These are phyloP conservation scores for Breynia disticha DNA, from an alignment of 441 rosid genomes.

Conservation along the genomic window DNA sequence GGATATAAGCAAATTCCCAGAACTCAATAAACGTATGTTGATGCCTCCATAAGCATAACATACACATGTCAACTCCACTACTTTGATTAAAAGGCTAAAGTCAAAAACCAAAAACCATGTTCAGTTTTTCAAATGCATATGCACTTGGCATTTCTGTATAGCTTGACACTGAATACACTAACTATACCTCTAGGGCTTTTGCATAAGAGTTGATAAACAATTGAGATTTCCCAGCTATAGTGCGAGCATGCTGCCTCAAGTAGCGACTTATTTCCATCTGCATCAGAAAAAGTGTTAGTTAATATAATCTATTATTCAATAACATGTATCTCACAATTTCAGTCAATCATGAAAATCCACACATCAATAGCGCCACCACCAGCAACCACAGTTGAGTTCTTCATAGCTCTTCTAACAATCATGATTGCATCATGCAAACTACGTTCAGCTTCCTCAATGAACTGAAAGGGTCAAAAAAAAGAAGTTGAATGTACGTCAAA, in stretches of 20 bases:
- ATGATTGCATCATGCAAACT: slow-evolving; percentile 99
- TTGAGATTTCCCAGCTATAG: slow-evolving; percentile 94
- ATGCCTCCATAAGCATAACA: background rate
- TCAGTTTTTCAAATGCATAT: background rate
- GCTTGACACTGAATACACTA: background rate
- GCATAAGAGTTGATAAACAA: slow-evolving; percentile 95
- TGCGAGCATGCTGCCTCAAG: slow-evolving; percentile 91
- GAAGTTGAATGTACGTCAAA: slow-evolving; percentile 1
- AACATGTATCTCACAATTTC: background rate
- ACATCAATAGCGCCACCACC: slow-evolving; percentile 99
- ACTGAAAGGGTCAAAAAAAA: slow-evolving; percentile 31
- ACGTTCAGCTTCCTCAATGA: slow-evolving; percentile 99
- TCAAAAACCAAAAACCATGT: background rate
- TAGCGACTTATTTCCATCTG: slow-evolving; percentile 96
- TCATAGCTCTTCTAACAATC: slow-evolving; percentile 97
- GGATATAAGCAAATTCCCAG: background rate
- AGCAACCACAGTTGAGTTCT: slow-evolving; percentile 97
- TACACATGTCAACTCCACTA: background rate
- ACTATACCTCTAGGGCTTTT: slow-evolving; percentile 87
- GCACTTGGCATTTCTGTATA: background rate
- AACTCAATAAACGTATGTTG: background rate
- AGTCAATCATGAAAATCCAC: slow-evolving; percentile 19
- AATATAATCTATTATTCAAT: background rate
- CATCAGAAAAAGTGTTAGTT: slow-evolving; percentile 9
- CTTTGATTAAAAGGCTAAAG: background rate